Evolutionary conservation across 164 flowering plant genomes (phyloP), one percentile per base, ranked within the genome.

Genomic region (Houttuynia cordata): DNA sequence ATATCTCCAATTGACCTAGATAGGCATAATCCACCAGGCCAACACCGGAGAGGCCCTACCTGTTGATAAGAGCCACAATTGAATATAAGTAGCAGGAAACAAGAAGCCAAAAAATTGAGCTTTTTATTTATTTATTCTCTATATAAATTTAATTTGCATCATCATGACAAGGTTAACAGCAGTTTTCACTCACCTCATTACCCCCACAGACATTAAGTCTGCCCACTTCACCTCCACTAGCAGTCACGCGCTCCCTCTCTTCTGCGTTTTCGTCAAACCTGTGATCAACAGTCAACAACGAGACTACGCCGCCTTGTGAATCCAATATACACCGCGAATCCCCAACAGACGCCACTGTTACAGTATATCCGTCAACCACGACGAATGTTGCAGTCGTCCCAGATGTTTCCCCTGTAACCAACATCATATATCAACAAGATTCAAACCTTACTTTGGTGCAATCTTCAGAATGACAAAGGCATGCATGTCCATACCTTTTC

Each of bases 1-100:
- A 84, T 81, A 70, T 89, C 96, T 55, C 96, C 96, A 69, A 89
- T 89, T 15, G 96, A 89, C 65, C 96, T 77, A 56, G 96, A 89
- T 58, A 89, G 91, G 71, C 96, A 88, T 68, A 89, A 75, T 37
- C 96, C 96, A 62, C 96, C 96, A 74, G 96, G 93, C 96, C 96
- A 89, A 70, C 96, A 89, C 1, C 96, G 88, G 24, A 88, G 85
- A 9, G 96, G 96, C 17, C 96, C 96, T 68, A 86, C 91, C 96
- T 84, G 63, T n/a, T 37, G 66, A 68, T n/a, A 24, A 45, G 17
- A 45, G 2, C 17, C 14, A 12, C 42, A 1, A n/a, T n/a, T n/a
- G n/a, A 61, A 21, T 45, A 66, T 21, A 59, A 19, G 58, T 30
- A 42, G 21, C 57, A 39, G 21, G 62, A 21, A 10, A 57, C n/a